phyloP scores from a whole-genome alignment of 2,329 filamentous ascomycete species.

The Incumbomyces delicatus region DNA sequence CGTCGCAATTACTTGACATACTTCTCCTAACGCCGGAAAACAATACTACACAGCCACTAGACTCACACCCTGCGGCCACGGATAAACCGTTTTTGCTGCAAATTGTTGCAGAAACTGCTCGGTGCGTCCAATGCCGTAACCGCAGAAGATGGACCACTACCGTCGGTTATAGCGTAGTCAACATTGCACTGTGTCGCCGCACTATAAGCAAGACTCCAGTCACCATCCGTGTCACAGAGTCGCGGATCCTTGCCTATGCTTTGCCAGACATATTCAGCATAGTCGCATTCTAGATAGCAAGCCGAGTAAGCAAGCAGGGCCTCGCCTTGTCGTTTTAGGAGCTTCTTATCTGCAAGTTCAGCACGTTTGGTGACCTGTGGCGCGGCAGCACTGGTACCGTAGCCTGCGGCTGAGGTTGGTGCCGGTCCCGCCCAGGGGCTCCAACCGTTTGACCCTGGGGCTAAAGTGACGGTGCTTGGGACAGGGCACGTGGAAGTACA shows the following conservation, averaged over 20 bases:
- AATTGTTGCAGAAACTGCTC: not conserved
- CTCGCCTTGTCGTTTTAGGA: not conserved
- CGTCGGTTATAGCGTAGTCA: not conserved
- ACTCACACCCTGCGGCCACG: too few species aligned
- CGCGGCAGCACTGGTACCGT: too few species aligned
- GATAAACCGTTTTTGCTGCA: not conserved
- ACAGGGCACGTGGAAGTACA: slow-evolving; percentile 11
- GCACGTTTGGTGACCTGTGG: slow-evolving; percentile 4
- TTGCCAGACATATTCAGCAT: not conserved
- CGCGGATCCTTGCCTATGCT: not conserved
- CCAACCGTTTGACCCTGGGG: not conserved
- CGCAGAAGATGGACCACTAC: not conserved
- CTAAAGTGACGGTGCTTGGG: not conserved
- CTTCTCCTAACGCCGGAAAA: too few species aligned
- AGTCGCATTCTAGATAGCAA: slow-evolving; percentile 4
- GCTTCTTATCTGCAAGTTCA: not conserved
- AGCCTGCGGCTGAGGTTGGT: not conserved
- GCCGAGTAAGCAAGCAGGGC: not conserved
- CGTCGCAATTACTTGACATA: too few species aligned
- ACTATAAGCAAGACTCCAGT: not conserved
- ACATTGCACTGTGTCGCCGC: not conserved
- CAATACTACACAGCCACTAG: too few species aligned
- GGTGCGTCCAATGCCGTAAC: not conserved
- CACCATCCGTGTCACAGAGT: not conserved
- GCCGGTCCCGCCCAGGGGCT: not conserved